Evolutionary conservation across 108 stramenopile species (phyloP).

Genomic region (Skeletonema menzelii): DNA sequence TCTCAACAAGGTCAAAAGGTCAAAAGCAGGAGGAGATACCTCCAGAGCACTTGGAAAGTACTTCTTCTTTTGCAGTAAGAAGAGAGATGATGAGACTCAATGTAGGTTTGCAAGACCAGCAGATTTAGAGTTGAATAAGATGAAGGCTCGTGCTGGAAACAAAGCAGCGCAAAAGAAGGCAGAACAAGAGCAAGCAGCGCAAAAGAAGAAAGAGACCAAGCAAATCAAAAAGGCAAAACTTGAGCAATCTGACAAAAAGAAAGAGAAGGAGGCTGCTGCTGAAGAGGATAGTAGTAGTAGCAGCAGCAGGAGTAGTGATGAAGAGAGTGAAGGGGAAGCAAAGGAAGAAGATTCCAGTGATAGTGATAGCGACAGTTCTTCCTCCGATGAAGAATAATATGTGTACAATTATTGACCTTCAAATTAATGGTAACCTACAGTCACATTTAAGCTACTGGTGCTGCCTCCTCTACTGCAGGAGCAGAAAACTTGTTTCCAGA

Average conservation of each 20-base stretch:
- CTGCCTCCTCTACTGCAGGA: constrained; percentile 40
- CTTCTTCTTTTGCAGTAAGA: constrained; percentile 75
- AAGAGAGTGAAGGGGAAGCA: constrained; percentile 2
- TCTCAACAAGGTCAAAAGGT: constrained; percentile 71
- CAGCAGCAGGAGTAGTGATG: background rate
- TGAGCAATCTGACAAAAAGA: constrained; percentile 2
- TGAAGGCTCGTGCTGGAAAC: constrained; percentile 19
- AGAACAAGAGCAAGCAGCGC: background rate
- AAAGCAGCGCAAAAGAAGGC: constrained; percentile 1
- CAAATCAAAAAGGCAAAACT: constrained; percentile 9
- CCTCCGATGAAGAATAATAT: constrained; percentile 1
- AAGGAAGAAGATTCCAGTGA: background rate
- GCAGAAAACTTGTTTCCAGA: constrained; percentile 64
- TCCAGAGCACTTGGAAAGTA: constrained; percentile 74
- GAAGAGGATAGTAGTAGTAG: constrained; percentile 4
- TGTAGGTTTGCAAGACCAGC: constrained; percentile 75
- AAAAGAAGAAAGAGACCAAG: constrained; percentile 7
- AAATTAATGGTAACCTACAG: background rate
- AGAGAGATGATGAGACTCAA: constrained; percentile 56
- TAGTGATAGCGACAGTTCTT: constrained; percentile 1
- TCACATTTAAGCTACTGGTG: constrained; percentile 44
- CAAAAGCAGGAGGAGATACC: constrained; percentile 50
- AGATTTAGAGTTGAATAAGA: constrained; percentile 51
- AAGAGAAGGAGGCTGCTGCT: background rate
- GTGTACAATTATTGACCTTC: background rate